phyloP scores from a whole-genome alignment of 352 stramenopile genomes.

The Saprolegnia diclina region DNA sequence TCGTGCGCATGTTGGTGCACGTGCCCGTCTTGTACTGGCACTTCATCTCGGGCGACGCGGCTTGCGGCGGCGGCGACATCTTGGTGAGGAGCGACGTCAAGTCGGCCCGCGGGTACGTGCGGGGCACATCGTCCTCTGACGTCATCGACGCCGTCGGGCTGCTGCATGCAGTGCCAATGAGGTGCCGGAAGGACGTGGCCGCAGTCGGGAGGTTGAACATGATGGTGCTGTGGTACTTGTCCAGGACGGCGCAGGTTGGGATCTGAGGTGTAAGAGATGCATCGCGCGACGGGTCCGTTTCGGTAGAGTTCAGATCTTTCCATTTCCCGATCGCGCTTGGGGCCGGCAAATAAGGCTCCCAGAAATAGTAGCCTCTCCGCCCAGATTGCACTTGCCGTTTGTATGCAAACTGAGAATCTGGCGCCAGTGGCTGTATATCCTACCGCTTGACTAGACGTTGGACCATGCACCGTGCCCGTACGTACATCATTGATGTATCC shows the following conservation, averaged over 20 bases:
- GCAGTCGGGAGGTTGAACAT: slow-evolving; percentile 1
- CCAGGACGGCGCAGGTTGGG: slow-evolving; percentile 2
- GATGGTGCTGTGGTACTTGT: neutral
- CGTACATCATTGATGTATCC: no score
- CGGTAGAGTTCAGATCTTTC: slow-evolving; percentile 19
- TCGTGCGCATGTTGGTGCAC: slow-evolving; percentile 57
- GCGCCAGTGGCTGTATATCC: no score
- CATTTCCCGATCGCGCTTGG: slow-evolving; percentile 4
- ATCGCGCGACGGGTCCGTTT: neutral
- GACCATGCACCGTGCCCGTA: neutral
- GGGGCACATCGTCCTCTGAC: neutral
- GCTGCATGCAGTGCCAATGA: neutral
- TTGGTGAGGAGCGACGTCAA: slow-evolving; percentile 1
- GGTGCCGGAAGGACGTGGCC: slow-evolving; percentile 3
- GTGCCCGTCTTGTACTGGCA: slow-evolving; percentile 81
- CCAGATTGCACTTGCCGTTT: neutral
- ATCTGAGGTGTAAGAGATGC: slow-evolving; percentile 16
- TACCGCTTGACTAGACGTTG: neutral
- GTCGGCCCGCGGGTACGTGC: slow-evolving; percentile 5
- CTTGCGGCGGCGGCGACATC: neutral
- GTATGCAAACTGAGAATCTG: neutral
- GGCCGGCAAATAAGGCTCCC: neutral
- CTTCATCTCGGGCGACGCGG: slow-evolving; percentile 24
- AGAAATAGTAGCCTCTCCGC: neutral
- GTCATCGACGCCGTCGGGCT: slow-evolving; percentile 9